Evolutionary conservation across 225 moss, liverwort and hornwort genomes (phyloP), one percentile per base, ranked within the genome.

Genomic region (Ulota crispa): DNA sequence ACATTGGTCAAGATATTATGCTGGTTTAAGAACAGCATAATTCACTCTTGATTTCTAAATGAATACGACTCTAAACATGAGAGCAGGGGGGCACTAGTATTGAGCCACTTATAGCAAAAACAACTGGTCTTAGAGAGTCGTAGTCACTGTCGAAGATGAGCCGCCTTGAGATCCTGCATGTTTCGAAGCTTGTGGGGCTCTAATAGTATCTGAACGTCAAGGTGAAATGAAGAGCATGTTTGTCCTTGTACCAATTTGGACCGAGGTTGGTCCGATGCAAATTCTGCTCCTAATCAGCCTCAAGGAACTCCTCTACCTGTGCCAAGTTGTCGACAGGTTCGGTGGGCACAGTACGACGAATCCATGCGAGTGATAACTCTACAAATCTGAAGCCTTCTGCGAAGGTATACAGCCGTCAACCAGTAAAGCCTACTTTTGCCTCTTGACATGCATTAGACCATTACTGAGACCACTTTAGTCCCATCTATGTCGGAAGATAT

Each of bases 391-490:
- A 64, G 64, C 41, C 73, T 72, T 37, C 36, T 36, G 11, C 53
- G 64, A 73, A 5, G 54, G 37, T 73, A 65, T 21, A n/a, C 37
- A 27, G 54, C 73, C 31, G 73, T 54, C 54, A 55, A 73, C 39
- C 64, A 55, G 27, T 23, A 39, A 73, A 65, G 81, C 31, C 63
- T 28, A 64, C 54, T 53, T 52, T 64, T 53, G 50, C 80, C 72
- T 36, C 63, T 52, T 31, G 73, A 81, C 73, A 65, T 66, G 73
- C 73, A 55, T 56, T 65, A 65, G 64, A 65, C 20, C 55, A 41
- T 28, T 64, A 27, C 53, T 64, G 27, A 72, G 53, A 71, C 19
- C 9, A 42, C 55, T 76, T 63, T 41, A 7, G 61, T 42, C 41
- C 39, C 69, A 41, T 39, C 72, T 67, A 47, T 3, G 34, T 13